Evolutionary conservation across 1,139 yeast genomes (phyloP).

Genomic region (Scheffersomyces parashehatae): DNA sequence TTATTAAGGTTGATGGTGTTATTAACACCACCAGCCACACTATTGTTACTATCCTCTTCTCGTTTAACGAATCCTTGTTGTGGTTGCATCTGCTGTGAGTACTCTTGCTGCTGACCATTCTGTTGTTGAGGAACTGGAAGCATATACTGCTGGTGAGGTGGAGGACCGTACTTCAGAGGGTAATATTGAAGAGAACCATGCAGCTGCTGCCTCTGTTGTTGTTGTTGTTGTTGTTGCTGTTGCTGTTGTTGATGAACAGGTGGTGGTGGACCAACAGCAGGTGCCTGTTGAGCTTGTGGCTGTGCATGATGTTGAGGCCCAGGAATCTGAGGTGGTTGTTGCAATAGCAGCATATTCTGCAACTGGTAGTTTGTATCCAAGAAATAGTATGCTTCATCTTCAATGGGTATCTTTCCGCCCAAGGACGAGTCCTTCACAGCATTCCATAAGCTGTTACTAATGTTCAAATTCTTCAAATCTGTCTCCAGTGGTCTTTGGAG

Average conservation of each 20-base stretch:
- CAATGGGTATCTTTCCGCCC: conserved; percentile 55
- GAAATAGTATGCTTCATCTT: conserved; percentile 54
- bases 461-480: conserved; percentile 49
- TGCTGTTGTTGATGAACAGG: conserved; percentile 8
- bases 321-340: conserved; percentile 12
- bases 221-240: conserved; percentile 7
- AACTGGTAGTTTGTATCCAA: conserved; percentile 49
- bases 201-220: neutral
- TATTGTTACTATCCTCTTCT: neutral
- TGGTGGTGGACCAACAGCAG: conserved; percentile 2
- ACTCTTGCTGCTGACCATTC: conserved; percentile 3
- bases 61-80: neutral
- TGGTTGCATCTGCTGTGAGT: conserved; percentile 6
- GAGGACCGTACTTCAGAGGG: conserved; percentile 6
- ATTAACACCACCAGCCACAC: neutral
- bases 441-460: conserved; percentile 61
- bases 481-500: conserved; percentile 62
- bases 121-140: conserved; percentile 10
- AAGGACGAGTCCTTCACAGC: conserved; percentile 62
- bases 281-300: conserved; percentile 5
- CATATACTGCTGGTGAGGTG: conserved; percentile 9
- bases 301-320: conserved; percentile 1
- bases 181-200: conserved; percentile 6
- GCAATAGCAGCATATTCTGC: conserved; percentile 39
- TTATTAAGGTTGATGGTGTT: too few relatives aligned